Base-by-base conservation (phyloP, 2,329 filamentous ascomycete genomes). In the Cladophialophora exuberans region DNA sequence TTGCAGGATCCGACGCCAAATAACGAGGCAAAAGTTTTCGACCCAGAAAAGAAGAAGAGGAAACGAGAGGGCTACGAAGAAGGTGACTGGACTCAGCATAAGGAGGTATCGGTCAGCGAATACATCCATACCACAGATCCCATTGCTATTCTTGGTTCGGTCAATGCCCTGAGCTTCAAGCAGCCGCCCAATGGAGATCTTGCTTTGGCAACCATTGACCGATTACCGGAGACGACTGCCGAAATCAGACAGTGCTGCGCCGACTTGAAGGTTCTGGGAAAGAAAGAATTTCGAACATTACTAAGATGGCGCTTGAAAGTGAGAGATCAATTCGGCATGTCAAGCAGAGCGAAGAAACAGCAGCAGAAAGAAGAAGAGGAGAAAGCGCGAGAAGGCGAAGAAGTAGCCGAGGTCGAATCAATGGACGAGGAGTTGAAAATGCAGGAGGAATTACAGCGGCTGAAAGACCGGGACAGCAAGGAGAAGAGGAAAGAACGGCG, bases 51-150 rank as follows among this genome's bases (percentile, higher is more conserved):
- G 69, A 99, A 97, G 81, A 99, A 97, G 83, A 81, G 94, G 55
- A 97, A 97, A 83, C 82, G 94, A 78, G 93, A 96, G 39, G 94
- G 94, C 79, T 99, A 99, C 63, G 93, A 97, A 63, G 94, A 99
- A 72, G 93, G 90, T 30, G 91, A 99, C 63, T 96, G 87, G 72
- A 93, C 85, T 3, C 90, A 96, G 66, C 96, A 88, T 78, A 96
- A 97, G 70, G 90, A 96, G 67, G 83, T 89, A 2, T 78, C 90
- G 0, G 93, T 92, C 0, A 94, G 87, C 70, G 90, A 97, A 52
- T 99, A 97, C 69, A 92, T 99, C 60, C 88, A 97, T 68, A 96
- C 91, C 0, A 85, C 83, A 0, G 94, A 99, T 67, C 94, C 94
- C 0, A 97, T 99, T 58, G 88, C 89, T 2, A 91, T 99, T 66